phyloP scores from a whole-genome alignment of 1,139 yeast species.

The Yamadazyma friedrichii region DNA sequence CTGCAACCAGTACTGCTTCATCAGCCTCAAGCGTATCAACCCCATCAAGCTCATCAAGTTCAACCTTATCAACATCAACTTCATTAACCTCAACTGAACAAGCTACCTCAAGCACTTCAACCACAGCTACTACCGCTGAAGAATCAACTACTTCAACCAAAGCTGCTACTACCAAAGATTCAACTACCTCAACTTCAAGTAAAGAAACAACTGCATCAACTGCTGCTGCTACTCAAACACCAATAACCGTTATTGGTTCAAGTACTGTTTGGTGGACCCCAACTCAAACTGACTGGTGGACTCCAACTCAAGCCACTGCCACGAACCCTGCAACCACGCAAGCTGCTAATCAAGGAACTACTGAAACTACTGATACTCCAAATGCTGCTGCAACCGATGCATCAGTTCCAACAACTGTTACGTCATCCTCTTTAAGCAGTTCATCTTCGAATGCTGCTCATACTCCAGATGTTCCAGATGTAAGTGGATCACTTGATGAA shows the following conservation, averaged over 20 bases:
- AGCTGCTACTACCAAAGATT: slow-evolving; percentile 1
- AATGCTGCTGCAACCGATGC: slow-evolving; percentile 3
- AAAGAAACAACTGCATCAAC: slow-evolving; percentile 3
- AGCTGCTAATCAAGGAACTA: not conserved
- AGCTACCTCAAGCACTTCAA: slow-evolving; percentile 2
- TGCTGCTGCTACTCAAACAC: slow-evolving; percentile 2
- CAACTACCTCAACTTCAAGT: slow-evolving; percentile 7
- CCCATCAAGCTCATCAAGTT: not conserved
- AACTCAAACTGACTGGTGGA: slow-evolving; percentile 6
- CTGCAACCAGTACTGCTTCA: slow-evolving; percentile 7
- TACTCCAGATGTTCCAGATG: slow-evolving; percentile 1
- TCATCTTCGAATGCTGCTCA: not conserved
- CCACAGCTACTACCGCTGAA: not conserved
- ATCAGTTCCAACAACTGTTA: not conserved
- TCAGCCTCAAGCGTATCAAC: slow-evolving; percentile 3
- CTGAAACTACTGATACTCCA: slow-evolving; percentile 1
- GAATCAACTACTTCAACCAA: not conserved
- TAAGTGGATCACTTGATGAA: slow-evolving; percentile 7
- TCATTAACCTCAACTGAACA: slow-evolving; percentile 3
- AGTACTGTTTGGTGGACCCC: slow-evolving; percentile 6
- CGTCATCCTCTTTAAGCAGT: not conserved
- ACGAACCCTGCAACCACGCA: not conserved
- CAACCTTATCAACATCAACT: slow-evolving; percentile 2
- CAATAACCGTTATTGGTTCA: not conserved
- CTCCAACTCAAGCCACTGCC: slow-evolving; percentile 4